Evolutionary conservation across 2,329 filamentous ascomycete genomes (phyloP).

Genomic region (Pestalotiopsis sp.): DNA sequence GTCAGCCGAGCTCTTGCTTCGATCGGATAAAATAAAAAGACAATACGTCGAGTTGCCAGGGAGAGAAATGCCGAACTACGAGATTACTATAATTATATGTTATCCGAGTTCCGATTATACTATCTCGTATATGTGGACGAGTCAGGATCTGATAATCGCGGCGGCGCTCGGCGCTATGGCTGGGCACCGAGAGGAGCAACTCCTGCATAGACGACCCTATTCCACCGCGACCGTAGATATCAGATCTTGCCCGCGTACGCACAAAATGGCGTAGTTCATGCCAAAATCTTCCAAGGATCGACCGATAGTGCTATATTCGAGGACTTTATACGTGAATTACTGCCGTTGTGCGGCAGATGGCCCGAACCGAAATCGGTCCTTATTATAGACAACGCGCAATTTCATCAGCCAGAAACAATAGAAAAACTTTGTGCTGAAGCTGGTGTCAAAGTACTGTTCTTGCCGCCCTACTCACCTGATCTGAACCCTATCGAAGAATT

Average conservation of each 20-base stretch:
- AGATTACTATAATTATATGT: no score
- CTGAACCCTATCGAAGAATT: background rate
- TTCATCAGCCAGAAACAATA: background rate
- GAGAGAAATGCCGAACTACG: no score
- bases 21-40: background rate
- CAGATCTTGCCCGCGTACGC: slow-evolving; percentile 25
- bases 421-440: no score
- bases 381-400: background rate
- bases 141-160: slow-evolving; percentile 32
- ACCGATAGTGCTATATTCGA: no score
- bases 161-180: slow-evolving; percentile 28
- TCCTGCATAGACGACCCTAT: slow-evolving; percentile 15
- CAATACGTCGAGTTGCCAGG: no score
- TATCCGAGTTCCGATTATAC: no score
- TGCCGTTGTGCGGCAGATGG: no score
- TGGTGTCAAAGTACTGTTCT: no score
- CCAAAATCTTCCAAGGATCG: no score
- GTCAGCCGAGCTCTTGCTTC: background rate
- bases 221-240: slow-evolving; percentile 4
- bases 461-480: no score
- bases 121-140: slow-evolving; percentile 29
- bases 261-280: slow-evolving; percentile 15
- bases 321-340: no score
- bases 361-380: background rate
- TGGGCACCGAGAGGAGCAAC: slow-evolving; percentile 30